Evolutionary conservation across 176 grass and related monocot genomes (phyloP).

Genomic region (Carex myosuroides): DNA sequence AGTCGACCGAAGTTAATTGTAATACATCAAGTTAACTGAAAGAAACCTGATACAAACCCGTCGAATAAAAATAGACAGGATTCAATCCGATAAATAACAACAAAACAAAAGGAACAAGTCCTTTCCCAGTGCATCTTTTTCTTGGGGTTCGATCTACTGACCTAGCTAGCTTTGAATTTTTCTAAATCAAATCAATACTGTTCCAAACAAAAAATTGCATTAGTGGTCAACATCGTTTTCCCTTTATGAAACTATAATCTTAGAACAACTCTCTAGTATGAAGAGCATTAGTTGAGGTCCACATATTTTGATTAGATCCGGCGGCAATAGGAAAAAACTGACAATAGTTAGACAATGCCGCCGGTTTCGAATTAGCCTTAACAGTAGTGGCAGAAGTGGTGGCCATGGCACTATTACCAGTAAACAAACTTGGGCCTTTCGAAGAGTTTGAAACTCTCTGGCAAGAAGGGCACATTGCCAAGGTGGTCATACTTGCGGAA

Average conservation of each 20-base stretch:
- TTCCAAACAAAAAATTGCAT: conserved; percentile 17
- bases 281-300: conserved; percentile 2
- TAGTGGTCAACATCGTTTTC: conserved; percentile 16
- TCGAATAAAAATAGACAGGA: conserved; percentile 19
- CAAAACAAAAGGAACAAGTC: conserved; percentile 5
- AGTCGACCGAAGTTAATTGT: neutral
- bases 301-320: conserved; percentile 16
- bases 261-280: conserved; percentile 25
- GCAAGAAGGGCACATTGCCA: conserved; percentile 85
- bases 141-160: neutral
- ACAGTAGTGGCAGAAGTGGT: neutral
- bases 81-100: neutral
- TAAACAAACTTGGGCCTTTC: neutral
- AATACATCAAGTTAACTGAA: conserved; percentile 6
- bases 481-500: conserved; percentile 49
- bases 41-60: conserved; percentile 10
- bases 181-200: conserved; percentile 22
- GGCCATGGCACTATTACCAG: neutral
- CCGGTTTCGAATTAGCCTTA: neutral
- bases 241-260: conserved; percentile 2
- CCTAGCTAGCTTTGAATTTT: conserved; percentile 10
- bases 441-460: conserved; percentile 43
- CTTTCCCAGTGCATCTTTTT: neutral
- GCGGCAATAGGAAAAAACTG: conserved; percentile 14
- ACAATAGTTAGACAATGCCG: conserved; percentile 18